Base-by-base conservation (phyloP, 2,329 filamentous ascomycete species). In the Emydomyces testavorans region DNA sequence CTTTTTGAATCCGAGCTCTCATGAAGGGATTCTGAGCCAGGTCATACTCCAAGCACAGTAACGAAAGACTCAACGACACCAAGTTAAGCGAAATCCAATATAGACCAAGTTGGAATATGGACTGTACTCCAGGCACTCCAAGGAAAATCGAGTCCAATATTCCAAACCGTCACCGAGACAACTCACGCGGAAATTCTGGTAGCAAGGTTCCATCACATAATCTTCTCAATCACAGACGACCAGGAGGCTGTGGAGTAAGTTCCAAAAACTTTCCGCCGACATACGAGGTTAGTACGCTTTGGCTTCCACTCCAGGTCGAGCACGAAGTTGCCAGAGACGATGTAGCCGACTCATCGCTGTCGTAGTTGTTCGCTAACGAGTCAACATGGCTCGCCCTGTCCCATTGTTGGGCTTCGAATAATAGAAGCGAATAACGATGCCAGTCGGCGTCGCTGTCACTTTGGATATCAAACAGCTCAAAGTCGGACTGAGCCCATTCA, bases 321-420 rank as follows among this genome's bases (percentile, higher is more conserved):
- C n/a, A 8, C 11, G 46, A 48, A 1, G 46, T 42, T 24, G 18
- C 15, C 38, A 43, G 16, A 4, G 38, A 48, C 13, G 46, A 43
- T 15, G 38, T n/a, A 18, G 43, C 11, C 15, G 46, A 48, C 10
- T 48, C 46, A 4, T 42, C 15, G 13, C 46, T 37, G 31, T 48
- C 46, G 23, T 29, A 48, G 24, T 48, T 48, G 13, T 48, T 48
- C 29, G 31, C 8, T 2, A 48, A 15, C 13, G 46, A 48, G 18
- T 20, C 39, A n/a, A 31, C 46, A 10, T 28, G 39, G 35, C 46
- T 48, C 21, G 23, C 21, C 10, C 20, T 16, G 3, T 8, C 7
- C 15, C 3, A 16, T 6, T 28, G 32, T 21, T 48, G 31, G 15
- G 34, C 18, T 7, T 48, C 46, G 23, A 36, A 18, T n/a, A 28